Evolutionary conservation across 176 grass and related monocot species (phyloP).

Genomic region (sorghum (Sorghum bicolor)): DNA sequence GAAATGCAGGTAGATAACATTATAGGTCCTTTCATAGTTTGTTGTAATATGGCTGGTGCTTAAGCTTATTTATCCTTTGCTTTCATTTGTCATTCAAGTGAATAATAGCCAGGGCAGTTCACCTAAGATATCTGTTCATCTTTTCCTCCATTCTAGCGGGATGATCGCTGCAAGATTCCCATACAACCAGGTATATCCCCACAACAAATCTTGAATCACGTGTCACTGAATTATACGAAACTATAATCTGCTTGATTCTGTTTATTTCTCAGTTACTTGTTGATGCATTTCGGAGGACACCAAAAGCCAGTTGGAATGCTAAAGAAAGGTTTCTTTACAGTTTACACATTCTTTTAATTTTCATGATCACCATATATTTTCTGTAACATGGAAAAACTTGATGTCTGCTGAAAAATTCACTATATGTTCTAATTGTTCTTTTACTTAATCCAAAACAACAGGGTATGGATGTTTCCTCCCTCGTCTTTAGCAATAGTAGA

Average conservation of each 20-base stretch:
- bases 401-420: not conserved
- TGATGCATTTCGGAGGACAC: slow-evolving; percentile 73
- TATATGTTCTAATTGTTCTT: slow-evolving; percentile 37
- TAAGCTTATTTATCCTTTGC: slow-evolving; percentile 2
- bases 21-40: slow-evolving; percentile 8
- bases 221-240: slow-evolving; percentile 11
- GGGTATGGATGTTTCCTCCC: slow-evolving; percentile 85
- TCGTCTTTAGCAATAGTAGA: slow-evolving; percentile 63
- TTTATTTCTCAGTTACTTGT: slow-evolving; percentile 63
- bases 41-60: not conserved
- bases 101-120: slow-evolving; percentile 30
- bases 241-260: slow-evolving; percentile 13
- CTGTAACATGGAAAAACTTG: not conserved
- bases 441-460: slow-evolving; percentile 32
- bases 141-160: slow-evolving; percentile 72
- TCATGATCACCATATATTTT: slow-evolving; percentile 2
- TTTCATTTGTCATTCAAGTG: slow-evolving; percentile 46
- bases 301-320: slow-evolving; percentile 70
- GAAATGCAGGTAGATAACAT: slow-evolving; percentile 53
- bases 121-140: slow-evolving; percentile 47
- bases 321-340: slow-evolving; percentile 63
- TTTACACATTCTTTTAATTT: slow-evolving; percentile 13
- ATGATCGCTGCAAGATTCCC: slow-evolving; percentile 66
- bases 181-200: slow-evolving; percentile 54
- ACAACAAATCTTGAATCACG: slow-evolving; percentile 5